A percentile compares a stretch with the other conserved stretches of the same genome.
These are phyloP conservation scores for Amborella trichopoda DNA, from an alignment of 164 flowering plant genomes.

Conservation along the genomic window DNA sequence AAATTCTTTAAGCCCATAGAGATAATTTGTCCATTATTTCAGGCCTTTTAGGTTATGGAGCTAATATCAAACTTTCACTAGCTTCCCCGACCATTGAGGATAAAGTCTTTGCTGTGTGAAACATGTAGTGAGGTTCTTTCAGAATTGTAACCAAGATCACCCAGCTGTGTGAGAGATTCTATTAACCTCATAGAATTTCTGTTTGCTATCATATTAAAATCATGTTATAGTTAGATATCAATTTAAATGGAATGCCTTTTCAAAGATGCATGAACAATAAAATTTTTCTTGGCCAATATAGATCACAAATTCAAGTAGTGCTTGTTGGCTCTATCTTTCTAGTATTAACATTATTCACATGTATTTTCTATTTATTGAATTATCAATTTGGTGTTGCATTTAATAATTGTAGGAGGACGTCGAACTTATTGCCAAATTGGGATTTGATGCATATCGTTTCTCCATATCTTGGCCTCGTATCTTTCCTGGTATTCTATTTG, in stretches of 20 bases:
- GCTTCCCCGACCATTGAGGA: too few species aligned
- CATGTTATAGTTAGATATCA: background rate
- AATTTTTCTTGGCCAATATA: background rate
- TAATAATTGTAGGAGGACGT: slow-evolving; percentile 64
- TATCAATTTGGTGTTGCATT: slow-evolving; percentile 2
- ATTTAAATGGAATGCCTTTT: background rate
- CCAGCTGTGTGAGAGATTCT: too few species aligned
- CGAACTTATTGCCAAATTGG: slow-evolving; percentile 67
- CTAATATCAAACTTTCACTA: too few species aligned
- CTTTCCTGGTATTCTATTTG: slow-evolving; percentile 64
- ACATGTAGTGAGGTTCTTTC: too few species aligned
- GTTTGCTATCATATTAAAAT: background rate
- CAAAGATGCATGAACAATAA: background rate
- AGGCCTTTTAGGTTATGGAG: too few species aligned
- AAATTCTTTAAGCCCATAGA: too few species aligned
- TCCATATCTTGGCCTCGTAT: slow-evolving; percentile 96
- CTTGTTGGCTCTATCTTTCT: background rate
- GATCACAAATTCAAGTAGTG: background rate
- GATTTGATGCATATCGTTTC: slow-evolving; percentile 81
- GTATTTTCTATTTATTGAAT: background rate
- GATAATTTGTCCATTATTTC: too few species aligned
- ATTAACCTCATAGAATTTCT: background rate
- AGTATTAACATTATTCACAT: background rate
- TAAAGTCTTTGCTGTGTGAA: too few species aligned
- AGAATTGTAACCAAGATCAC: too few species aligned